These are phyloP conservation scores for Talaromyces thailandensis DNA, from an alignment of 495 filamentous ascomycete species.

Conservation along the genomic window DNA sequence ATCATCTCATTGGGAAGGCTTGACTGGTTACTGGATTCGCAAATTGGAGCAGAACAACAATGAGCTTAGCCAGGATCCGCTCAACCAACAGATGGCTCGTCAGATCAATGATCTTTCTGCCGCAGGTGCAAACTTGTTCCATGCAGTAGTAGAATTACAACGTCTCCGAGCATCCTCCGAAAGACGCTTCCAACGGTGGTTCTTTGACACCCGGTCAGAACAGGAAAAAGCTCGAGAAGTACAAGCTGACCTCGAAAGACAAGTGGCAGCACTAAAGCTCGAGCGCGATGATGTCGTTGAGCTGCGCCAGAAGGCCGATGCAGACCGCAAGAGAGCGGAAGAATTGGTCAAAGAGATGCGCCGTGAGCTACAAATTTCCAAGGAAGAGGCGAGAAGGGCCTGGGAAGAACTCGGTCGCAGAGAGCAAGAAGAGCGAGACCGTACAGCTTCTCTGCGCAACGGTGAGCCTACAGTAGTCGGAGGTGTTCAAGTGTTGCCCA, in stretches of 20 bases:
- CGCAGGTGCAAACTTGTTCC: slow-evolving; percentile 93
- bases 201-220: slow-evolving; percentile 85
- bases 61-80: slow-evolving; percentile 69
- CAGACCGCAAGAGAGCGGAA: slow-evolving; percentile 59
- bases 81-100: slow-evolving; percentile 79
- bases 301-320: slow-evolving; percentile 52
- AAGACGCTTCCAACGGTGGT: slow-evolving; percentile 97
- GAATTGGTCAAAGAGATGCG: slow-evolving; percentile 76
- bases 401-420: slow-evolving; percentile 95
- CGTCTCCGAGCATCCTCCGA: slow-evolving; percentile 92
- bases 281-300: slow-evolving; percentile 55
- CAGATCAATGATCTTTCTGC: slow-evolving; percentile 95
- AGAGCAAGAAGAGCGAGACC: slow-evolving; percentile 91
- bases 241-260: slow-evolving; percentile 68
- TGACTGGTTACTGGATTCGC: slow-evolving; percentile 95
- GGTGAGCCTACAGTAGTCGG: slow-evolving; percentile 86
- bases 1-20: slow-evolving; percentile 95
- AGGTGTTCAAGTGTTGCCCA: slow-evolving; percentile 94
- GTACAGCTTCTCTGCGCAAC: slow-evolving; percentile 73
- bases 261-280: slow-evolving; percentile 63
- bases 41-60: slow-evolving; percentile 82
- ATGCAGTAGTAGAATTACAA: slow-evolving; percentile 93
- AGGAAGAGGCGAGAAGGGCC: slow-evolving; percentile 88
- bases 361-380: slow-evolving; percentile 86
- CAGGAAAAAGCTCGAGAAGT: slow-evolving; percentile 78